Evolutionary conservation across 164 flowering plant species (phyloP).

Genomic region (Santalum album): DNA sequence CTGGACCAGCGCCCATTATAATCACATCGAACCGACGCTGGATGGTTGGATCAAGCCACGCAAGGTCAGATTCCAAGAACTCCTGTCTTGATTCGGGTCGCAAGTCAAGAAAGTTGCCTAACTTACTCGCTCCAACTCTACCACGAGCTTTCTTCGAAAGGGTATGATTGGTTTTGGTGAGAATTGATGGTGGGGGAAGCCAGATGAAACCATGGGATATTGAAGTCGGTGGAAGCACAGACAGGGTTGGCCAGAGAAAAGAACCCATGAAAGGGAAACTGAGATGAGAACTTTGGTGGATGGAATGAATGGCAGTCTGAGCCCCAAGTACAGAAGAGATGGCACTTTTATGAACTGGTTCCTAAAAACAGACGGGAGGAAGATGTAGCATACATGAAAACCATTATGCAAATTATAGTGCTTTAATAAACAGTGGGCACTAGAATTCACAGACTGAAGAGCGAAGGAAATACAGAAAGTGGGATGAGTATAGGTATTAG

Average conservation of each 20-base stretch:
- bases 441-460: too few species aligned
- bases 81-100: conserved; percentile 37
- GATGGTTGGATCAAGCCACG: conserved; percentile 22
- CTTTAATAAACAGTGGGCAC: too few species aligned
- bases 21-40: conserved; percentile 41
- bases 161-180: conserved; percentile 1
- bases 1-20: conserved; percentile 68
- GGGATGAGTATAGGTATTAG: too few species aligned
- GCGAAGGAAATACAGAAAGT: too few species aligned
- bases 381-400: too few species aligned
- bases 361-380: too few species aligned
- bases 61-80: conserved; percentile 33
- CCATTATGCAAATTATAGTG: too few species aligned
- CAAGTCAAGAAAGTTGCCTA: conserved; percentile 50
- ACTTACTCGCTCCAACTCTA: conserved; percentile 22
- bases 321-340: too few species aligned
- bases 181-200: conserved; percentile 2
- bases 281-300: too few species aligned
- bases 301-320: too few species aligned
- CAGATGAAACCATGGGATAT: background rate
- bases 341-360: too few species aligned
- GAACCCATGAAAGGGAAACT: conserved; percentile 23
- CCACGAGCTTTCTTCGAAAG: conserved; percentile 13
- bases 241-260: conserved; percentile 5
- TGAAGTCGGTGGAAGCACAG: background rate